These are phyloP conservation scores for Urochloa ruziziensis DNA, from an alignment of 176 grass and related monocot species.

Conservation along the genomic window DNA sequence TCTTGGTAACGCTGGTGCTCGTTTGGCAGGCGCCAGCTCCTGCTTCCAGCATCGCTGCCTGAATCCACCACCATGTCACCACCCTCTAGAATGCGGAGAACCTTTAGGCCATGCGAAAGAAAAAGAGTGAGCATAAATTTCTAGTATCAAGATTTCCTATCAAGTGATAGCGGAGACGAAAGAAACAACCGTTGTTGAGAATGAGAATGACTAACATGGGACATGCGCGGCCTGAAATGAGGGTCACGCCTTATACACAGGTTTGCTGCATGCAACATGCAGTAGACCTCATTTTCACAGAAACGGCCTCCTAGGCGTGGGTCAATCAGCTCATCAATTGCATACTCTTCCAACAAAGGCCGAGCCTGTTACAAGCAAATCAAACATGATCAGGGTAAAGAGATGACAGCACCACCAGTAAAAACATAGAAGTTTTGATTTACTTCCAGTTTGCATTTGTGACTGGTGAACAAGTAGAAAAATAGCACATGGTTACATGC, in stretches of 20 bases:
- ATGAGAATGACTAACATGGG: slow-evolving; percentile 40
- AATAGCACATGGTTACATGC: neutral
- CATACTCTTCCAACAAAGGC: slow-evolving; percentile 64
- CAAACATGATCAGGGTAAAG: neutral
- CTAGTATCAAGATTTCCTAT: neutral
- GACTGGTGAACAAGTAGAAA: neutral
- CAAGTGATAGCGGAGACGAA: neutral
- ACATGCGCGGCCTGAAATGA: slow-evolving; percentile 77
- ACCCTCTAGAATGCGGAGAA: slow-evolving; percentile 85
- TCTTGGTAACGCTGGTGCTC: slow-evolving; percentile 36
- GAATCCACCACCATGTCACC: slow-evolving; percentile 70
- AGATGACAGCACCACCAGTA: neutral
- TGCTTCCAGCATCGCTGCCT: slow-evolving; percentile 58
- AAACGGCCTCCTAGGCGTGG: slow-evolving; percentile 50
- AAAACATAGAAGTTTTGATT: neutral
- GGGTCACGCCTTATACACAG: slow-evolving; percentile 84
- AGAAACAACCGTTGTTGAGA: neutral
- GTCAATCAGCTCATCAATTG: slow-evolving; percentile 61
- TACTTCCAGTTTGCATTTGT: neutral
- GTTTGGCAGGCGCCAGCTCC: slow-evolving; percentile 47
- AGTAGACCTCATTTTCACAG: slow-evolving; percentile 71
- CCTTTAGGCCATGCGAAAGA: slow-evolving; percentile 7
- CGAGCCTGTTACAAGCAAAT: slow-evolving; percentile 52
- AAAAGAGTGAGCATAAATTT: neutral
- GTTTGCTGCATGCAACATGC: slow-evolving; percentile 87